Percentiles rank a stretch among this genome's conserved stretches.
These are phyloP conservation scores for Nothomitra cinnamomea DNA, from an alignment of 2,329 filamentous ascomycete genomes.

Conservation along the genomic window DNA sequence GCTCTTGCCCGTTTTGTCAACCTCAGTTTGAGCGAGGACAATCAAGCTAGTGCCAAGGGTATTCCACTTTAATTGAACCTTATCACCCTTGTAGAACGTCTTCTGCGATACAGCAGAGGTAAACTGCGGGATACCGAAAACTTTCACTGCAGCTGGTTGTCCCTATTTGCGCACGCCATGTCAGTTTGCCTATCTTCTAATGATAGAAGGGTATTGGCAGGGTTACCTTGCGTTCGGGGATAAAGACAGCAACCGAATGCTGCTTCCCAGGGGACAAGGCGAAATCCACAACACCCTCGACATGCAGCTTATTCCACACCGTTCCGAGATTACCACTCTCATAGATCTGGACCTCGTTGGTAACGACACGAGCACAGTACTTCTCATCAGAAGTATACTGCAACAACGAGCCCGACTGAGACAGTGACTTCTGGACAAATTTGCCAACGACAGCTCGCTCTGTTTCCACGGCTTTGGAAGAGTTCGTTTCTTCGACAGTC, in stretches of 20 bases:
- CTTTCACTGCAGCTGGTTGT: slow-evolving; percentile 82
- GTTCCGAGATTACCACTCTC: slow-evolving; percentile 69
- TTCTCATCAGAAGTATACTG: slow-evolving; percentile 91
- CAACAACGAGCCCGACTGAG: slow-evolving; percentile 84
- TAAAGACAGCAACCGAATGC: slow-evolving; percentile 84
- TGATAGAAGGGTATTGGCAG: not conserved
- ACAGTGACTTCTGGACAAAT: slow-evolving; percentile 74
- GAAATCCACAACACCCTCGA: slow-evolving; percentile 82
- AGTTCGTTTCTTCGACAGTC: slow-evolving; percentile 46
- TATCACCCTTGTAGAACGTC: slow-evolving; percentile 98
- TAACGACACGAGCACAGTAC: slow-evolving; percentile 83
- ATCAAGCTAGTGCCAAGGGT: slow-evolving; percentile 76
- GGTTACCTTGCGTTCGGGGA: slow-evolving; percentile 82
- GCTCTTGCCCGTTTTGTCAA: slow-evolving; percentile 96
- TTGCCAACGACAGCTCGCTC: slow-evolving; percentile 45
- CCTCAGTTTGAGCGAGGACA: slow-evolving; percentile 91
- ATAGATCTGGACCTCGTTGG: slow-evolving; percentile 97
- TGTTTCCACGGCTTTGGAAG: slow-evolving; percentile 45
- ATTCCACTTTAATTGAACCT: slow-evolving; percentile 98
- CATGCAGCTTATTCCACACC: slow-evolving; percentile 89
- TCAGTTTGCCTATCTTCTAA: not conserved
- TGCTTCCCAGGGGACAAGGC: slow-evolving; percentile 77
- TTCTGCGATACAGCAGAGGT: slow-evolving; percentile 75
- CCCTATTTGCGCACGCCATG: slow-evolving; percentile 39
- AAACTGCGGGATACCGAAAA: slow-evolving; percentile 87